A percentile compares a stretch with the other conserved stretches of the same genome.
These are phyloP conservation scores for Geranomyces michiganensis DNA, from an alignment of 192 early-diverging fungal species.

Conservation along the genomic window DNA sequence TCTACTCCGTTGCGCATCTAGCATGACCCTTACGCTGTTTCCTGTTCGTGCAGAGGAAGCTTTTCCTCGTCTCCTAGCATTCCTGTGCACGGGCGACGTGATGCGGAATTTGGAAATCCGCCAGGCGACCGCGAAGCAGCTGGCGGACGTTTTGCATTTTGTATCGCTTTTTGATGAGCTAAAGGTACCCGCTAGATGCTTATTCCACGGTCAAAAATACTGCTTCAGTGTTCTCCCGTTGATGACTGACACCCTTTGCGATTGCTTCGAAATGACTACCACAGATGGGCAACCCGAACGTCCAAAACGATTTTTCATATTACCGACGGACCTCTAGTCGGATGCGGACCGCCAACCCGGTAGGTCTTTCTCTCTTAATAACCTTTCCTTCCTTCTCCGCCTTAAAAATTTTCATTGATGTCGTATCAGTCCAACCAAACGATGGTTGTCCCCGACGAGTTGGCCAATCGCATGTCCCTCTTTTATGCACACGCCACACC, in stretches of 20 bases:
- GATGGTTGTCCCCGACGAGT: conserved; percentile 65
- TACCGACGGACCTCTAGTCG: conserved; percentile 88
- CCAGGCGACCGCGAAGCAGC: conserved; percentile 77
- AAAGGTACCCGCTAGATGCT: no score
- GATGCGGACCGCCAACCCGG: conserved; percentile 65
- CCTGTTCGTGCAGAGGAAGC: conserved; percentile 36
- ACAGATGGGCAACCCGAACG: conserved; percentile 77
- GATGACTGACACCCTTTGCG: no score
- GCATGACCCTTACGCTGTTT: not conserved
- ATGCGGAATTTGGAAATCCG: conserved; percentile 67
- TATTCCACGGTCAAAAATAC: no score
- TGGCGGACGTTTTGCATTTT: conserved; percentile 86
- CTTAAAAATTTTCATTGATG: not conserved
- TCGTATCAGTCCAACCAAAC: conserved; percentile 9
- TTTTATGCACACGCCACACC: conserved; percentile 96
- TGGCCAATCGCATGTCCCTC: conserved; percentile 92
- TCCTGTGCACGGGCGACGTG: conserved; percentile 58
- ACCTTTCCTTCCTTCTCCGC: no score
- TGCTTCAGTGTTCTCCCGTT: no score
- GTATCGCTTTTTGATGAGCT: conserved; percentile 90
- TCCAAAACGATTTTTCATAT: conserved; percentile 98
- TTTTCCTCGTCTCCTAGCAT: conserved; percentile 44
- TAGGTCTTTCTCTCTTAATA: not conserved
- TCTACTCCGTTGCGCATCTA: no score
- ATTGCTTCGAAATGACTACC: no score